Evolutionary conservation across 257 asterid genomes (phyloP), one percentile per base, ranked within the genome.

Genomic region (Jasminum sambac): DNA sequence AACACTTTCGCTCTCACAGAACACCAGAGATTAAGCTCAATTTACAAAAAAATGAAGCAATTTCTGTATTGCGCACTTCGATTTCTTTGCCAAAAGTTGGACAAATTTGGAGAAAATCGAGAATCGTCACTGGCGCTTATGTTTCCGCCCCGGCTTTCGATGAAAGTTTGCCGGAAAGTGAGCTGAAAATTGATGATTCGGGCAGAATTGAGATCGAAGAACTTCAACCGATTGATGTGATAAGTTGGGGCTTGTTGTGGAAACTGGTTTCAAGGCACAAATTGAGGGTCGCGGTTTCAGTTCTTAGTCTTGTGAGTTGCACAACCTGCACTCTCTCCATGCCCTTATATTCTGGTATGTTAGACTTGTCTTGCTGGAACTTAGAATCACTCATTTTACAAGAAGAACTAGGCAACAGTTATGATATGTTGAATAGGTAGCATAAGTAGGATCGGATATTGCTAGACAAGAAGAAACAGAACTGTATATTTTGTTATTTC

Each of bases 191-290:
- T 42, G 84, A 86, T 37, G 90, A 71, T 48, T 70, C 86, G 2
- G 72, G 69, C 61, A 73, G 63, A 40, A 42, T 48, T 38, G 76
- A 74, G 63, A 57, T 52, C 6, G 78, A 41, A 64, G 80, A 73
- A 42, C 71, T 74, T 65, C 74, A 84, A 79, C 89, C 97, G 8
- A 69, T 74, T 65, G 84, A 94, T 59, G 88, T 77, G 38, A 79
- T 94, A 73, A 87, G 86, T 58, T 91, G 97, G 99, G 95, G 90
- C n/a, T 74, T 94, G 44, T 21, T 91, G 69, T 91, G 95, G 96
- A 86, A 64, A 2, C 88, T 91, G 65, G 43, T 89, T 64, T 88
- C 86, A 60, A 78, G 78, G 69, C 89, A 94, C 67, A 94, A 94
- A 82, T 74, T 86, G 85, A 89, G 86, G 75, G 90, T 88, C 44